Evolutionary conservation across 1,284 basidiomycete genomes (phyloP), one percentile per base, ranked within the genome.

Genomic region (Cystobasidium slooffiae): DNA sequence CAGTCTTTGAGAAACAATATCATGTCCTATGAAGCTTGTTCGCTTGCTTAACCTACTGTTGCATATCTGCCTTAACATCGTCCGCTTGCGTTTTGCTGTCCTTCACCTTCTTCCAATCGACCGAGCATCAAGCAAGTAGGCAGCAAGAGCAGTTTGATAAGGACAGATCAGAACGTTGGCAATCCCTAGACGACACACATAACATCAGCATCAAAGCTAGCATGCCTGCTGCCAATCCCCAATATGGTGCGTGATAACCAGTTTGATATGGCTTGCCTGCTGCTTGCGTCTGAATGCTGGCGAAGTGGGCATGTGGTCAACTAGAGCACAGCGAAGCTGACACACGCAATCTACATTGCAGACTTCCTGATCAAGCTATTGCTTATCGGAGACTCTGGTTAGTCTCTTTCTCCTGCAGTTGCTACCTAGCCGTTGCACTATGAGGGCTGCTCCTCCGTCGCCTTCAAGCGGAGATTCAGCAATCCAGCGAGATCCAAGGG

Each of bases 311-410:
- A n/a, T 43, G 6, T 41, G 56, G 12, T 31, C 18, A n/a, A 41
- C 2, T 6, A 2, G 31, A 31, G 31, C 2, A 31, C 31, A 31
- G 31, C 31, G 31, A 31, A 37, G 56, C 56, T 59, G 56, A 59
- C 56, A 43, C 10, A 8, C 9, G 22, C 18, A 24, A 6, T 37
- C 43, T 16, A 6, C 56, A 4, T 31, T 47, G 1, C 55, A 73
- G 70, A 73, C 58, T 68, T 73, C 49, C 69, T 72, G 52, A 74
- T 76, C 72, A 76, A 94, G 91, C 91, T 97, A 78, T 88, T 97
- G 75, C 91, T 97, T 82, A 97, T 97, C 82, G 94, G 94, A 77
- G 94, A 97, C 85, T 97, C 94, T 80, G 94, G 94, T 94, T 74
- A 79, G 61, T 18, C 44, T 41, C n/a, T 41, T 14, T 63, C 1